Conservation (phyloP, 2,329 filamentous ascomycete genomes). For the Cladosporium sp. region DNA sequence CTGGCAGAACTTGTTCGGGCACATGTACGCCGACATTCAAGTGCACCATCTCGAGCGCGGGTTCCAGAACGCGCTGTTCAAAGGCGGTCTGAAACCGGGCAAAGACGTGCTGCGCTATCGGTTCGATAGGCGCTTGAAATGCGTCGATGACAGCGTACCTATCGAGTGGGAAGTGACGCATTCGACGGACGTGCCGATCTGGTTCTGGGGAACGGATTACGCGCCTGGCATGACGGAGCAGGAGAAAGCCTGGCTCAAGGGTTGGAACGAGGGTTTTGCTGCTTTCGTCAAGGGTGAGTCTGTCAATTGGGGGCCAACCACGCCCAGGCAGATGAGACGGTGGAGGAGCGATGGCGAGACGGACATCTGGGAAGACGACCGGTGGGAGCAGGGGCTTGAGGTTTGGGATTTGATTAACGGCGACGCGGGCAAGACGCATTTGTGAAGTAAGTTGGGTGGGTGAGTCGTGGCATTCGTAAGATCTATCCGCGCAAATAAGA, state of each 20-base stretch:
- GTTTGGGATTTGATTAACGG: conserved; percentile 41
- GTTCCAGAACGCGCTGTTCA: conserved; percentile 40
- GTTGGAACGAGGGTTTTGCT: conserved; percentile 35
- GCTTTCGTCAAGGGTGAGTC: conserved; percentile 37
- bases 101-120: conserved; percentile 47
- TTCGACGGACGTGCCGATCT: conserved; percentile 47
- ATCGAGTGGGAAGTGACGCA: conserved; percentile 50
- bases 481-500: too few species aligned
- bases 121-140: conserved; percentile 48
- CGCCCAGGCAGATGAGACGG: conserved; percentile 36
- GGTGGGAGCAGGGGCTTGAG: conserved; percentile 42
- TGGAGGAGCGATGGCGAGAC: conserved; percentile 42
- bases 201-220: conserved; percentile 50
- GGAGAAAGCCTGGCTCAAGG: conserved; percentile 40
- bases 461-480: background rate
- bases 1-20: conserved; percentile 50
- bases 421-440: conserved; percentile 6
- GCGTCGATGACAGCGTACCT: conserved; percentile 38
- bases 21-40: conserved; percentile 52
- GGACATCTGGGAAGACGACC: conserved; percentile 40
- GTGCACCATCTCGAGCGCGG: conserved; percentile 49
- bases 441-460: background rate
- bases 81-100: conserved; percentile 35
- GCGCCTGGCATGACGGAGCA: conserved; percentile 31
- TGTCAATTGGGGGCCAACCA: conserved; percentile 34